Base-by-base conservation (phyloP, 768 basidiomycete genomes). In the Glaciozyma antarctica region DNA sequence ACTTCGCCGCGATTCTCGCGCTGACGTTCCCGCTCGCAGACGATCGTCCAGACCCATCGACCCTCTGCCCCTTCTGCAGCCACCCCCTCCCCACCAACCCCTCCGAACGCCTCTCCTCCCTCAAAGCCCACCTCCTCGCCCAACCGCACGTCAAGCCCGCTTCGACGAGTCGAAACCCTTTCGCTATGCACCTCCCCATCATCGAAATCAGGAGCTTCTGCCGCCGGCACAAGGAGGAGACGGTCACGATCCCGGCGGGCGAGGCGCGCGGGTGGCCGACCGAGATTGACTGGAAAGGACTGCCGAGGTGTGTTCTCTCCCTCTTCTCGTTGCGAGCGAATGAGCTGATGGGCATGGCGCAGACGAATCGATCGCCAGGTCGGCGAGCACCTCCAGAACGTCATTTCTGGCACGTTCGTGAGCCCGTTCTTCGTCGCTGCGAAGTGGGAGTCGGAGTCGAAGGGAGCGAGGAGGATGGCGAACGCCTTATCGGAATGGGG, bases 401-500 rank as follows among this genome's bases (percentile, higher is more conserved):
- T 71, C 28, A 54, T 71, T 30, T 1, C 26, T 17, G 63, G 67
- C 5, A 48, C 53, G 51, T 2, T 5, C 1, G 0, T 10, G 22
- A 67, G 63, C 28, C 4, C 54, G 1, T 72, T 67, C 62, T 7
- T 61, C 47, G 63, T 80, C 44, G 79, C 32, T 15, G 73, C 68
- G 19, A 65, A 61, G 58, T 65, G 67, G 34, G 71, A 73, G 28
- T 69, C 56, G 62, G 82, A 82, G 75, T 76, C 78, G 68, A 84
- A 84, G 63, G 89, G 88, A 0, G 81, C 83, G 34, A 82, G 84
- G 56, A 82, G 82, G 17, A 83, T 83, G 22, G 80, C 81, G 2
- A 85, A 88, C 49, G 82, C 88, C 57, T 82, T 81, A 53, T 87
- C 83, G 2, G 89, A 92, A 72, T 89, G 86, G 71, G 81, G 82